These are phyloP conservation scores for Cladosporium sp. DNA, from an alignment of 2,329 filamentous ascomycete species.

Conservation along the genomic window DNA sequence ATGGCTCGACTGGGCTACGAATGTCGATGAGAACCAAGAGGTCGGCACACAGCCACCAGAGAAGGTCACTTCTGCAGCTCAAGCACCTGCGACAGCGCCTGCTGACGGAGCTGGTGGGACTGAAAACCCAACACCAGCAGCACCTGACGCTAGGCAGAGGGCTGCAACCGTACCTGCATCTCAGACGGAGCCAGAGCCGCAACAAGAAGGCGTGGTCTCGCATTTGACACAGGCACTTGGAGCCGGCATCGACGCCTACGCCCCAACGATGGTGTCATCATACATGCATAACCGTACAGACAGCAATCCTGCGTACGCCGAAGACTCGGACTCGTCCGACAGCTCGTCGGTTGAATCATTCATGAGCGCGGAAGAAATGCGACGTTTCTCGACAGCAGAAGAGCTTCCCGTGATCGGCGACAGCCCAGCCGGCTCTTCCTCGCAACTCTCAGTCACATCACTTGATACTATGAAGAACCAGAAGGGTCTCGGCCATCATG, in stretches of 20 bases:
- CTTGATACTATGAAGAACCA: conserved; percentile 14
- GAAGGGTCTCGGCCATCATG: conserved; percentile 34
- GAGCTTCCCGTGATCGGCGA: conserved; percentile 15
- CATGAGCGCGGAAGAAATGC: conserved; percentile 40
- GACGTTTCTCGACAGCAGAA: conserved; percentile 27
- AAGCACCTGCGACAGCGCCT: not conserved
- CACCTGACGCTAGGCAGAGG: not conserved
- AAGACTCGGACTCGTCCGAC: conserved; percentile 19
- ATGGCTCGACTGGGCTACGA: conserved; percentile 69
- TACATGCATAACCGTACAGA: conserved; percentile 19
- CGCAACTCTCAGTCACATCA: conserved; percentile 19
- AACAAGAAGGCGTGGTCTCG: conserved; percentile 26
- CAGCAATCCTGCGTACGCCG: not conserved
- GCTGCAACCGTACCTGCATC: not conserved
- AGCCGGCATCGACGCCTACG: conserved; percentile 31
- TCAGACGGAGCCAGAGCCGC: conserved; percentile 11
- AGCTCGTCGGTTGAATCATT: conserved; percentile 32
- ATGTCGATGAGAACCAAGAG: conserved; percentile 8
- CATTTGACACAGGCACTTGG: conserved; percentile 27
- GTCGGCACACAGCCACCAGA: conserved; percentile 3
- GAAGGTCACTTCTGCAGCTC: not conserved
- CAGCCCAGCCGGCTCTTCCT: conserved; percentile 17
- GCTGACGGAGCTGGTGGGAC: not conserved
- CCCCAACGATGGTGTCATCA: conserved; percentile 28
- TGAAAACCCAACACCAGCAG: not conserved